phyloP scores from a whole-genome alignment of 257 asterid species.

The Pogostemon cablin region DNA sequence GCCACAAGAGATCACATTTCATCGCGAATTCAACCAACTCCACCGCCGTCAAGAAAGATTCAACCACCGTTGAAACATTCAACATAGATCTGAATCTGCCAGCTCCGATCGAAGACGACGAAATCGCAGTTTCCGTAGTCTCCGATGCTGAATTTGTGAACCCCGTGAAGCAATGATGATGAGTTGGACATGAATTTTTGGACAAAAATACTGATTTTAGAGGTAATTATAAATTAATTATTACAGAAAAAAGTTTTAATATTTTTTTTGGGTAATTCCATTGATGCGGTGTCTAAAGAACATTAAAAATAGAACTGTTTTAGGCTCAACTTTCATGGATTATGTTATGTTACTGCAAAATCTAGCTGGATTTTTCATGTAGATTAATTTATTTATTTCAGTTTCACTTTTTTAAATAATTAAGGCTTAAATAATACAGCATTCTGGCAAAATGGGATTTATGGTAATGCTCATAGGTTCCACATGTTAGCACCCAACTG shows the following conservation, averaged over 20 bases:
- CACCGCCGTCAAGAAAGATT: conserved; percentile 26
- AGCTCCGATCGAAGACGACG: conserved; percentile 72
- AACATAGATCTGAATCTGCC: conserved; percentile 85
- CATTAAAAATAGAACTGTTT: conserved; percentile 4
- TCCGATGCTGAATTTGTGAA: conserved; percentile 52
- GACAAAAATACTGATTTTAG: conserved; percentile 5
- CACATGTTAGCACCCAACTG: conserved; percentile 42
- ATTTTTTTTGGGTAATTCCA: conserved; percentile 15
- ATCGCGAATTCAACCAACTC: conserved; percentile 31
- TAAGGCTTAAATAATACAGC: conserved; percentile 5
- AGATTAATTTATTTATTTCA: conserved; percentile 24
- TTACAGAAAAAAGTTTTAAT: neutral
- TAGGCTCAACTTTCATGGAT: conserved; percentile 28
- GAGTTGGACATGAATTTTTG: conserved; percentile 18
- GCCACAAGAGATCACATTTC: conserved; percentile 86
- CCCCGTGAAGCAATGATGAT: conserved; percentile 22
- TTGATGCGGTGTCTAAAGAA: conserved; percentile 24
- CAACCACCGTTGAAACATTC: conserved; percentile 44
- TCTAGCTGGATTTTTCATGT: conserved; percentile 28
- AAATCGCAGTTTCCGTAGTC: conserved; percentile 58
- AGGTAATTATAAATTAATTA: conserved; percentile 16
- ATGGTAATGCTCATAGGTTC: conserved; percentile 36
- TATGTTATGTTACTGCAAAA: conserved; percentile 34
- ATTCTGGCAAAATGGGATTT: conserved; percentile 25
- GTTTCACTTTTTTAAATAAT: neutral